Conservation (phyloP, 2,329 filamentous ascomycete species). For the Amauroascus niger region DNA sequence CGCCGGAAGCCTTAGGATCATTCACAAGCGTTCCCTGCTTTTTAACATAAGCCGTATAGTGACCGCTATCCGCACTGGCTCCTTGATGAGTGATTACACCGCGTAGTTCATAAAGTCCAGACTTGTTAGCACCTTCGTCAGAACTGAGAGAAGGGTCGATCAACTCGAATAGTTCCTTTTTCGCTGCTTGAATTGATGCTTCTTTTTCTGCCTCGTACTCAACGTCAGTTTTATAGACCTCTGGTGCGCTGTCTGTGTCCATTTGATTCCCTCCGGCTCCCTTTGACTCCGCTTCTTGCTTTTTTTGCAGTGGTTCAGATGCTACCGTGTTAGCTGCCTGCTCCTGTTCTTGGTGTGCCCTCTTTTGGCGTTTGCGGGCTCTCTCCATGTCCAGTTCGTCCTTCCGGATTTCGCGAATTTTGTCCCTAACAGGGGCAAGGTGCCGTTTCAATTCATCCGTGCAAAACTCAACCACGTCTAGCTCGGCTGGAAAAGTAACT, state of each 20-base stretch:
- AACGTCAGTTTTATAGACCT: slow-evolving; percentile 82
- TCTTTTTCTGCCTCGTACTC: slow-evolving; percentile 81
- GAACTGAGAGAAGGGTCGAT: slow-evolving; percentile 64
- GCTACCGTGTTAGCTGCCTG: slow-evolving; percentile 29
- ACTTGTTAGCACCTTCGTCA: slow-evolving; percentile 81
- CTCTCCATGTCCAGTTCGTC: slow-evolving; percentile 90
- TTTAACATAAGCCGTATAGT: slow-evolving; percentile 97
- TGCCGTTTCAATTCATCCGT: slow-evolving; percentile 76
- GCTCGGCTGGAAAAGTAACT: slow-evolving; percentile 86
- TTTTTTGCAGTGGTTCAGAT: slow-evolving; percentile 39
- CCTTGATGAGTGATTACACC: slow-evolving; percentile 95
- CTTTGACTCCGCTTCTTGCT: slow-evolving; percentile 42
- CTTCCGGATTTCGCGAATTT: slow-evolving; percentile 88
- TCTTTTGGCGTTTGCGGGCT: slow-evolving; percentile 83
- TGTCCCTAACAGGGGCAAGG: slow-evolving; percentile 86
- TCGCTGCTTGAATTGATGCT: slow-evolving; percentile 63
- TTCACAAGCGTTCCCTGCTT: slow-evolving; percentile 57
- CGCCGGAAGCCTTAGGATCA: slow-evolving; percentile 56
- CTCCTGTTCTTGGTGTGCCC: slow-evolving; percentile 48
- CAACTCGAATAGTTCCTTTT: slow-evolving; percentile 75
- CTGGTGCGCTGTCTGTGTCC: slow-evolving; percentile 62
- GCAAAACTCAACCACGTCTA: slow-evolving; percentile 91
- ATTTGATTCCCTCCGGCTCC: slow-evolving; percentile 48
- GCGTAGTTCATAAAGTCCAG: slow-evolving; percentile 86
- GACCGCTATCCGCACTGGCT: slow-evolving; percentile 89